Evolutionary conservation across 495 filamentous ascomycete species (phyloP).

Genomic region (Staphylotrichum tortipilum): DNA sequence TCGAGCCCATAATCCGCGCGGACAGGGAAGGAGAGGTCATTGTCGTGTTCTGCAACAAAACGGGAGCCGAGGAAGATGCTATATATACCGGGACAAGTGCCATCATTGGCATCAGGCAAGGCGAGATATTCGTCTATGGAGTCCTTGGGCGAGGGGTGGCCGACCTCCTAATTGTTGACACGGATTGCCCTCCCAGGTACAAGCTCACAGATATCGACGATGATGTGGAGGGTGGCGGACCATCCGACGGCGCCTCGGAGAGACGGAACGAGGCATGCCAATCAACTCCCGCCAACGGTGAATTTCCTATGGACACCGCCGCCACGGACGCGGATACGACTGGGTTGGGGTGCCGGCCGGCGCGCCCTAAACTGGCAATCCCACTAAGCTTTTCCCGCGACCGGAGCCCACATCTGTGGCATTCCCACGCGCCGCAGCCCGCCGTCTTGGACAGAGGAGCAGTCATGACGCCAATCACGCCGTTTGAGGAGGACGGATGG

Average conservation of each 20-base stretch:
- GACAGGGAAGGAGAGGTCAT: slow-evolving; percentile 54
- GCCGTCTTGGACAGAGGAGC: background rate
- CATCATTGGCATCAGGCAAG: slow-evolving; percentile 65
- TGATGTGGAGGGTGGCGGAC: slow-evolving; percentile 1
- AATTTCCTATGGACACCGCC: background rate
- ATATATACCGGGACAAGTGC: slow-evolving; percentile 80
- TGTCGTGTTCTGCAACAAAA: slow-evolving; percentile 75
- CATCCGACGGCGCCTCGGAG: background rate
- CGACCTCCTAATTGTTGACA: slow-evolving; percentile 57
- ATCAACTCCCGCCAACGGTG: background rate
- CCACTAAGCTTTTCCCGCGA: background rate
- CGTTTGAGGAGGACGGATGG: background rate
- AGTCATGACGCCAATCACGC: background rate
- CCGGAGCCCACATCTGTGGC: background rate
- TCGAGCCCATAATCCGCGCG: slow-evolving; percentile 60
- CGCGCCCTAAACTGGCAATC: background rate
- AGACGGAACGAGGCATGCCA: background rate
- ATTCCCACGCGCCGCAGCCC: background rate
- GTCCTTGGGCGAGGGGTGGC: slow-evolving; percentile 55
- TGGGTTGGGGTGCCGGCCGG: background rate
- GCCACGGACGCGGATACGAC: background rate
- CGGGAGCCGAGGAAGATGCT: slow-evolving; percentile 57
- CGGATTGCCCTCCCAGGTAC: slow-evolving; percentile 22
- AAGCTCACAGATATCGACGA: slow-evolving; percentile 15
- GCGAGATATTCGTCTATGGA: slow-evolving; percentile 56